Evolutionary conservation across 331 rosid genomes (phyloP).

Genomic region (Saraca asoca): DNA sequence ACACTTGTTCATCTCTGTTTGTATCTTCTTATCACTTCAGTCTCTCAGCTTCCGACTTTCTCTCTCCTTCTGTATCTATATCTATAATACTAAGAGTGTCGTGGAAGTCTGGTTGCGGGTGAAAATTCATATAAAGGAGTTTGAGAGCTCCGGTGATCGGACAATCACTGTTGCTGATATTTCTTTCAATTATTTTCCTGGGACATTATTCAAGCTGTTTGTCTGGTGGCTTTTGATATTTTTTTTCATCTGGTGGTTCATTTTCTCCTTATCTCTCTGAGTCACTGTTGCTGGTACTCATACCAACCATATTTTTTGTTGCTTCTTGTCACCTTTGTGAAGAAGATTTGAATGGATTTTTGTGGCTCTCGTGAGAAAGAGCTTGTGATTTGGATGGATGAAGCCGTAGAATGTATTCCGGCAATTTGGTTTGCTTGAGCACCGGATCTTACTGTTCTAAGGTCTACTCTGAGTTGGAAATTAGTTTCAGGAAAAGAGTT

Average conservation of each 20-base stretch:
- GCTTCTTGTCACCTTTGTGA: neutral
- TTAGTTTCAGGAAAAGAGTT: neutral
- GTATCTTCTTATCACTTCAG: constrained; percentile 6
- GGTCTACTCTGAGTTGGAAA: constrained; percentile 26
- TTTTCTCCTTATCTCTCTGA: neutral
- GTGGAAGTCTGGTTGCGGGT: neutral
- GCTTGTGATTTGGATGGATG: neutral
- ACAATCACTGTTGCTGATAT: neutral
- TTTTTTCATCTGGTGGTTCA: neutral
- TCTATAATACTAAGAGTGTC: neutral
- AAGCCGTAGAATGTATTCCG: constrained; percentile 1
- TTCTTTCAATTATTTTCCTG: neutral
- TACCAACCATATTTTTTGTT: neutral
- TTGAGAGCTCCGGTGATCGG: constrained; percentile 6
- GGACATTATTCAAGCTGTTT: constrained; percentile 12
- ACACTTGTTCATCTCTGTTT: constrained; percentile 23
- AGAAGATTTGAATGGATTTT: constrained; percentile 23
- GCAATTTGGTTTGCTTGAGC: constrained; percentile 20
- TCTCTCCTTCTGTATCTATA: constrained; percentile 3
- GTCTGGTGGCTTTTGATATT: constrained; percentile 9
- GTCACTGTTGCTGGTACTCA: neutral
- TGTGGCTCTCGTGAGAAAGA: constrained; percentile 1
- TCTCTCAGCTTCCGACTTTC: constrained; percentile 6
- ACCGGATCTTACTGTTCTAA: constrained; percentile 32
- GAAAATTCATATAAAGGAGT: neutral